Evolutionary conservation across 2,329 filamentous ascomycete genomes (phyloP).

Genomic region (Magnaporthiopsis incrustans): DNA sequence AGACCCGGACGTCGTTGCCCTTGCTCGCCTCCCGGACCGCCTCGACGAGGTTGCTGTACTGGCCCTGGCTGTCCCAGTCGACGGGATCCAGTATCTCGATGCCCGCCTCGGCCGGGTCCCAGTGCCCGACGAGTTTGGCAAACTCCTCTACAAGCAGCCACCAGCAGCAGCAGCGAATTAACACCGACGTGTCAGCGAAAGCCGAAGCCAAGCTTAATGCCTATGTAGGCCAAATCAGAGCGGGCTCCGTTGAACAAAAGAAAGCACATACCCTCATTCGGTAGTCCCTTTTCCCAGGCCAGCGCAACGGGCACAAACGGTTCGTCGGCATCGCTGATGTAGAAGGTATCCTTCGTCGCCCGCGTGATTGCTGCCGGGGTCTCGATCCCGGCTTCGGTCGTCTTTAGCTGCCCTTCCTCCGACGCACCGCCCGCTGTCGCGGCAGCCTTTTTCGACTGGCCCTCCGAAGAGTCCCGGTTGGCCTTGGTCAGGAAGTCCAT

Average conservation of each 20-base stretch:
- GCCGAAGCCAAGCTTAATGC: slow-evolving; percentile 11
- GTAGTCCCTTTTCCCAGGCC: slow-evolving; percentile 46
- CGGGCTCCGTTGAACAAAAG: background rate
- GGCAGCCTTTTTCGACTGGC: slow-evolving; percentile 21
- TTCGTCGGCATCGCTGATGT: slow-evolving; percentile 77
- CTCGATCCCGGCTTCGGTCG: slow-evolving; percentile 42
- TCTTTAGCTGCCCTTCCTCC: slow-evolving; percentile 33
- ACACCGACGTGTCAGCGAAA: slow-evolving; percentile 3
- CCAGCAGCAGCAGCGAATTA: background rate
- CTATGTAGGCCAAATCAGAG: background rate
- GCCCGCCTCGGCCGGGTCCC: slow-evolving; percentile 41
- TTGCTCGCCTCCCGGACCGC: slow-evolving; percentile 57
- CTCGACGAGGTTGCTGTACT: slow-evolving; percentile 62
- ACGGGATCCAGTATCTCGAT: slow-evolving; percentile 59
- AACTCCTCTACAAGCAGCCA: slow-evolving; percentile 51
- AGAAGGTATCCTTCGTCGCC: slow-evolving; percentile 51
- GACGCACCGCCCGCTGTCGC: slow-evolving; percentile 9
- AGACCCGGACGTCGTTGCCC: slow-evolving; percentile 66
- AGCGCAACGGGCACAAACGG: slow-evolving; percentile 72
- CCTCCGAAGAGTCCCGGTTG: slow-evolving; percentile 66
- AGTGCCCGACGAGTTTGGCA: slow-evolving; percentile 55
- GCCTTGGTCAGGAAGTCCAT: slow-evolving; percentile 80
- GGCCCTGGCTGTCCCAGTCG: slow-evolving; percentile 65
- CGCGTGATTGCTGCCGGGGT: slow-evolving; percentile 52
- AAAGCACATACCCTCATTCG: slow-evolving; percentile 49